Conservation (phyloP, 179 eudicot species). For the Heliamphora pulchella region DNA sequence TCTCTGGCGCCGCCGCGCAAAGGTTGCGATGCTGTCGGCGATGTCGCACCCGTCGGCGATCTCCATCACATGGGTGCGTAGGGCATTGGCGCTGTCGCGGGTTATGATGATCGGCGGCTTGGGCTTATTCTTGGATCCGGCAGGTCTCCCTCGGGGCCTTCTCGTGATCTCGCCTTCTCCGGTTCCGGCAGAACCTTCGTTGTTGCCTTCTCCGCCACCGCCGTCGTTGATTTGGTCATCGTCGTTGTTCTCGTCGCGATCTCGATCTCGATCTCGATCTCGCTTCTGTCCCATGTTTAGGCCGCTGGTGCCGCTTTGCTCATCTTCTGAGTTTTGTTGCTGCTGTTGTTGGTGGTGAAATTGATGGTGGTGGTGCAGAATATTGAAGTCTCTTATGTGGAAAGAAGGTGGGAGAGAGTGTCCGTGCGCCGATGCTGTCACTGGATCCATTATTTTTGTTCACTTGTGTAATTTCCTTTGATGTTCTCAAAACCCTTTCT, state of each 20-base stretch:
- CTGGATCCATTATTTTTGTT: slow-evolving; percentile 15
- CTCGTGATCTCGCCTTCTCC: slow-evolving; percentile 33
- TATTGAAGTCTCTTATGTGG: slow-evolving; percentile 23
- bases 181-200: neutral
- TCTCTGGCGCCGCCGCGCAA: slow-evolving; percentile 60
- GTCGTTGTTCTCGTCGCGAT: slow-evolving; percentile 21
- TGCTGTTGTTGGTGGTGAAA: slow-evolving; percentile 13
- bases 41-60: slow-evolving; percentile 66
- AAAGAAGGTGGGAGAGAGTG: slow-evolving; percentile 31
- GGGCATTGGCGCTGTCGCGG: slow-evolving; percentile 78
- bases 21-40: slow-evolving; percentile 49
- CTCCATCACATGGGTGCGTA: slow-evolving; percentile 87
- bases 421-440: slow-evolving; percentile 15
- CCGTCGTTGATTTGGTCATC: slow-evolving; percentile 15
- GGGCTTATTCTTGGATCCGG: slow-evolving; percentile 95
- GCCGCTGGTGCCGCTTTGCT: slow-evolving; percentile 29
- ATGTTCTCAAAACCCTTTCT: neutral
- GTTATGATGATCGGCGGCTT: slow-evolving; percentile 89
- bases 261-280: slow-evolving; percentile 22
- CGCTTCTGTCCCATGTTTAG: slow-evolving; percentile 20
- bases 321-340: slow-evolving; percentile 26
- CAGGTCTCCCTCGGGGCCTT: slow-evolving; percentile 70
- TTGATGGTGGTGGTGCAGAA: slow-evolving; percentile 17
- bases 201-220: slow-evolving; percentile 15
- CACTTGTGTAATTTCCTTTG: too few species aligned